These are phyloP conservation scores for Populus pruinosa DNA, from an alignment of 345 rosid species.

Conservation along the genomic window DNA sequence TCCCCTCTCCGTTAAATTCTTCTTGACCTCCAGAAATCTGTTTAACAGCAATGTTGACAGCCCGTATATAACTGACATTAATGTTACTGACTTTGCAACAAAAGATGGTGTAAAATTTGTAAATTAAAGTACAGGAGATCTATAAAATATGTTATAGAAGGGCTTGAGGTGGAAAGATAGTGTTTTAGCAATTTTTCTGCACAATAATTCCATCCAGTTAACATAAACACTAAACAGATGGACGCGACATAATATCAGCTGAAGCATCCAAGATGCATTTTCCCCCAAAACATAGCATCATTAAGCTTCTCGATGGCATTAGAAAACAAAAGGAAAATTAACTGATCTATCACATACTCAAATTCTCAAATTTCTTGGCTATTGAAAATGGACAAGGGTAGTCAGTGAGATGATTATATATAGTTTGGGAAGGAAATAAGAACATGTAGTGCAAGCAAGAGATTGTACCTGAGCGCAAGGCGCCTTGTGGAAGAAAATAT, in stretches of 20 bases:
- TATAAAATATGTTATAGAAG: neutral
- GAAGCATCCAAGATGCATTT: neutral
- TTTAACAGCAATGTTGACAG: constrained; percentile 28
- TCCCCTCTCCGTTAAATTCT: constrained; percentile 36
- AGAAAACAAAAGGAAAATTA: neutral
- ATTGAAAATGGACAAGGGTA: neutral
- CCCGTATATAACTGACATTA: constrained; percentile 7
- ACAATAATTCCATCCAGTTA: neutral
- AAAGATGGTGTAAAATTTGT: neutral
- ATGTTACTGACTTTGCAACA: neutral
- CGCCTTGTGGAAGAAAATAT: constrained; percentile 36
- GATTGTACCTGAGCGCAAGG: constrained; percentile 53
- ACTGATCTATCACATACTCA: neutral
- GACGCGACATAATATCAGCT: neutral
- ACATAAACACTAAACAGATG: neutral
- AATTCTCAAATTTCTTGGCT: neutral
- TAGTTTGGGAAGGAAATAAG: neutral
- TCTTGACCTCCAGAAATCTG: constrained; percentile 44
- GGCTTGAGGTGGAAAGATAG: neutral
- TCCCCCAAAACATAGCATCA: neutral
- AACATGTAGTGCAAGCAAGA: constrained; percentile 12
- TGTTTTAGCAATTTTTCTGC: neutral
- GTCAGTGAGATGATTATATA: neutral
- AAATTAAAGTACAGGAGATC: neutral
- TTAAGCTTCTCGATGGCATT: neutral